Evolutionary conservation across 106 monocot species (phyloP).

Genomic region (Allium fistulosum): DNA sequence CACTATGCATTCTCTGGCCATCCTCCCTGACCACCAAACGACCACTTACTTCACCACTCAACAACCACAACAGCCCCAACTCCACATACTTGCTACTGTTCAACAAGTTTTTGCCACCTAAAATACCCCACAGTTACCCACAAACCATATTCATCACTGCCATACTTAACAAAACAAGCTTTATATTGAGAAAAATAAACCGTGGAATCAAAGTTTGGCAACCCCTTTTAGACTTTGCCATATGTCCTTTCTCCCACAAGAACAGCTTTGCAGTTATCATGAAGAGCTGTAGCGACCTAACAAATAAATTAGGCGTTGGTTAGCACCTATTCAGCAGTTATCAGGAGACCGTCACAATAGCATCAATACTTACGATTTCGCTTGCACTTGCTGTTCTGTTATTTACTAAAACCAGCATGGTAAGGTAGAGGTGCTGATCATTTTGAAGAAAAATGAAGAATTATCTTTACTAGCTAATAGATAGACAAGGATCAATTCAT

Average conservation of each 20-base stretch:
- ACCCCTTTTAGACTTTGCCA: slow-evolving; percentile 60
- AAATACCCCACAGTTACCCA: too few relatives aligned
- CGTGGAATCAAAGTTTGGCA: background rate
- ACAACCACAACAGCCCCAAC: too few relatives aligned
- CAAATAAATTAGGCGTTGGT: background rate
- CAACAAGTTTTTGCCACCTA: too few relatives aligned
- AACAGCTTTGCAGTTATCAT: slow-evolving; percentile 93
- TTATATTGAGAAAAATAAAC: background rate
- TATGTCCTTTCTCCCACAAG: slow-evolving; percentile 81
- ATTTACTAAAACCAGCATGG: slow-evolving; percentile 79
- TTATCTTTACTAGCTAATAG: too few relatives aligned
- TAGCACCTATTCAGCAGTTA: background rate
- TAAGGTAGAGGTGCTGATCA: background rate
- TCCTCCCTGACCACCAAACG: too few relatives aligned
- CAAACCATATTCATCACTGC: too few relatives aligned
- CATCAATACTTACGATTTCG: slow-evolving; percentile 69
- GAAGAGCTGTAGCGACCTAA: slow-evolving; percentile 94
- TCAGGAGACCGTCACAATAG: background rate
- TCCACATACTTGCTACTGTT: too few relatives aligned
- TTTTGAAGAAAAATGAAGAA: background rate
- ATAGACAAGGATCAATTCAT: too few relatives aligned
- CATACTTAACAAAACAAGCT: background rate
- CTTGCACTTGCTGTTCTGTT: slow-evolving; percentile 93
- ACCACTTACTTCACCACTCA: too few relatives aligned
- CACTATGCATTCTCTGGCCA: too few relatives aligned